Base-by-base conservation (phyloP, 768 basidiomycete genomes). In the Mycena alexandri region DNA sequence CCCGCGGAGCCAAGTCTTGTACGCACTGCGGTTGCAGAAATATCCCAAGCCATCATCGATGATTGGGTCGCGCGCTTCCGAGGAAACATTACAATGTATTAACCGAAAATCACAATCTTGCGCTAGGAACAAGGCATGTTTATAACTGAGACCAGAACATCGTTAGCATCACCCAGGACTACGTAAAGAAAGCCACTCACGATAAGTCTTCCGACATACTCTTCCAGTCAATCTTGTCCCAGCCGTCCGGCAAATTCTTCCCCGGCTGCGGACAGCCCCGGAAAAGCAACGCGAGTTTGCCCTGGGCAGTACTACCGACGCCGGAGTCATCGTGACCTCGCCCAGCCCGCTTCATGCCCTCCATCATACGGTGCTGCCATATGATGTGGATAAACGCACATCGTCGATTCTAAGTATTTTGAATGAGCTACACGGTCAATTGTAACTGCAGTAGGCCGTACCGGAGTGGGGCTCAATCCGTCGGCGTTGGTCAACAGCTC, bases 261-360 rank as follows among this genome's bases (percentile, higher is more conserved):
- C 24, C 57, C 1, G 64, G 64, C 5, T 51, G 57, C 0, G 68
- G 68, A 29, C 68, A 69, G 0, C 64, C 68, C 0, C 51, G 57
- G 22, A 64, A 69, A 2, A 7, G 41, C 24, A 69, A 0, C 21
- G 68, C 64, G 17, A 69, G 51, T 38, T 44, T 36, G 7, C 50
- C 64, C 25, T n/a, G 53, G 4, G 17, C 36, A 7, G 56, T 55
- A 10, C 44, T 29, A 0, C 19, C n/a, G 29, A 22, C n/a, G n/a
- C n/a, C n/a, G n/a, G n/a, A n/a, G n/a, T n/a, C n/a, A n/a, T n/a
- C n/a, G n/a, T 25, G 38, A 0, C 57, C 68, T 16, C 64, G 42
- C 0, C 64, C 68, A 0, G 47, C 47, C 8, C 47, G 47, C 47
- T 48, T 48, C 47, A 48, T 48, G 22, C 9, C 16, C 9, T 2